Base-by-base conservation (phyloP, 1,139 yeast genomes). In the Yamadazyma friedrichii region DNA sequence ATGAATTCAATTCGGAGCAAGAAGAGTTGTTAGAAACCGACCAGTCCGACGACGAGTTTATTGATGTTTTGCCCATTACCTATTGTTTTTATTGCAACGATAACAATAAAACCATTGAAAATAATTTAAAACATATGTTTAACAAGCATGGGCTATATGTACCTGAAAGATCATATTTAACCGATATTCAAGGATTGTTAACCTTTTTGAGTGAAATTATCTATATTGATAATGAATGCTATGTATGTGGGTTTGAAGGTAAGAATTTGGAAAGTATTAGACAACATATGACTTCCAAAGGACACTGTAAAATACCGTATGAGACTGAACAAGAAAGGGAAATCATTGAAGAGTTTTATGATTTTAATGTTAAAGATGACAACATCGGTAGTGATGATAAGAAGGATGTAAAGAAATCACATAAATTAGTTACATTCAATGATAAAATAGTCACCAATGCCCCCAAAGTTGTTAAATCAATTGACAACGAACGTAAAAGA, bases 251-350 rank as follows among this genome's bases (percentile, higher is more conserved):
- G 2, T 78, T 74, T 48, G 59, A 61, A 32, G 82, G 82, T 2
- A 74, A 61, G 43, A 73, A 64, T 44, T 54, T 77, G 41, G 67
- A 67, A 41, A 70, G 82, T 51, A 64, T 78, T 1, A 64, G 83
- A 47, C 83, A 76, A 47, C 84, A 78, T 53, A 59, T 75, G 47
- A 37, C 47, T 6, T 62, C 75, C 8, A 78, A 78, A 53, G 82
- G 82, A 0, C 84, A 78, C 50, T 76, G 82, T 47, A 65, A 63
- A 34, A 55, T 78, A 16, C 84, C 83, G 0, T 78, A 73, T 51
- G 83, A 78, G 44, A 62, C 73, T 3, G 63, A 59, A 38, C 71
- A 65, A 12, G 81, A 77, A 36, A 67, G 65, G 42, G 56, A 56
- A 11, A 57, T 60, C 2, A 53, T 78, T 15, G 54, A 65, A 1